These are phyloP conservation scores for Effrenium voratum DNA, from an alignment of 73 alveolate species.

Conservation along the genomic window DNA sequence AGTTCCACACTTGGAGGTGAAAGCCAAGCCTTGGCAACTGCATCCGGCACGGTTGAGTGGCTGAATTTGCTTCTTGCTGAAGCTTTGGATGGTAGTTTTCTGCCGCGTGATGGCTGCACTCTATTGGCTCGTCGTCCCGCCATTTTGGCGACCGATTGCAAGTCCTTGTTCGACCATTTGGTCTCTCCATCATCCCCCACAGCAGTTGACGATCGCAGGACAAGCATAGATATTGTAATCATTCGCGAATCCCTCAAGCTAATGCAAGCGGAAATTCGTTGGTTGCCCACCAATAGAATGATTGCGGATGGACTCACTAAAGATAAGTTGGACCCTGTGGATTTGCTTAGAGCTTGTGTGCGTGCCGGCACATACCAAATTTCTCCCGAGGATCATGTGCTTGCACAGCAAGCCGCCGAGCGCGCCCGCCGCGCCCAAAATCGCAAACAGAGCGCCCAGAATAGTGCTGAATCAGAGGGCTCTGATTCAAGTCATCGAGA, in stretches of 20 bases:
- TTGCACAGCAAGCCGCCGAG: neutral
- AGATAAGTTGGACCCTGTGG: neutral
- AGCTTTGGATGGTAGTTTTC: neutral
- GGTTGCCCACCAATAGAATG: neutral
- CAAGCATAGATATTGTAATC: neutral
- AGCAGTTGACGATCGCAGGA: neutral
- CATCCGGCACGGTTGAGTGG: neutral
- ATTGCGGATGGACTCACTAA: constrained; percentile 6
- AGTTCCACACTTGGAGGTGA: neutral
- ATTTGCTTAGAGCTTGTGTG: neutral
- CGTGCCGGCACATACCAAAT: neutral
- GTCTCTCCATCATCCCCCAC: neutral
- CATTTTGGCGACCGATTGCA: neutral
- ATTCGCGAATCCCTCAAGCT: neutral
- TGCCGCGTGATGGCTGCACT: neutral
- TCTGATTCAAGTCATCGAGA: too few species aligned
- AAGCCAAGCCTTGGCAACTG: neutral
- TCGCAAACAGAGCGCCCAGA: too few species aligned
- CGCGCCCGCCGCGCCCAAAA: neutral
- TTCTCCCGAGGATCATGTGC: neutral
- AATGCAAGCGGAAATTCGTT: neutral
- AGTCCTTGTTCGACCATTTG: neutral
- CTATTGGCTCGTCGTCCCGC: neutral
- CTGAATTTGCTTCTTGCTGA: neutral
- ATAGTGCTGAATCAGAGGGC: too few species aligned